Base-by-base conservation (phyloP, 257 asterid species). In the Jasminum sambac region DNA sequence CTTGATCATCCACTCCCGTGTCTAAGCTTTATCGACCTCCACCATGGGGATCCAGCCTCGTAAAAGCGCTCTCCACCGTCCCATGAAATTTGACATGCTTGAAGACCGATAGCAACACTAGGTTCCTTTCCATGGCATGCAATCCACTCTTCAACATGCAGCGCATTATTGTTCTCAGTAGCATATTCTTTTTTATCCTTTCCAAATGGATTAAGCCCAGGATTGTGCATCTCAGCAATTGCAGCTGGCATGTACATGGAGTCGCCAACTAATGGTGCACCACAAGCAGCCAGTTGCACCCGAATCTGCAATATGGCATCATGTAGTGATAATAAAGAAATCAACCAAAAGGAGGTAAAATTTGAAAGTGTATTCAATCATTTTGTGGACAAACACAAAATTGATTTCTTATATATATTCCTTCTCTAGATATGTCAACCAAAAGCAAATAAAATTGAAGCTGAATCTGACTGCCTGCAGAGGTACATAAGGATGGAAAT, bases 191-290 rank as follows among this genome's bases (percentile, higher is more conserved):
- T 87, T 66, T 78, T 81, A 79, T 74, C 73, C 84, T 70, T 83
- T 63, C 88, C 88, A 40, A 83, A 86, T 1, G 97, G 98, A 71
- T 94, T 81, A 72, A 86, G 62, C 67, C 88, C 88, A 0, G 91
- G 92, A 69, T 50, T 38, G 62, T 65, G 64, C 38, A 77, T 76
- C 83, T 94, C 90, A 42, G 97, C 83, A 75, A 85, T 66, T 24
- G 91, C 95, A 66, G 98, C 96, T 24, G 96, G 96, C 96, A 87
- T 87, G 37, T 93, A 93, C 95, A 85, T 86, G 0, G 95, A 81
- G 78, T 94, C 98, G 21, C 98, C 98, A 44, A 90, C 92, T 68
- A 90, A 61, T 30, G 98, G 97, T 50, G 96, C 96, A 23, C 94
- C 89, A 67, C 78, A 73, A 61, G 96, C 90, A 68, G 96, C 97